These are phyloP conservation scores for Colletotrichum navitas DNA, from an alignment of 2,329 filamentous ascomycete genomes.

Conservation along the genomic window DNA sequence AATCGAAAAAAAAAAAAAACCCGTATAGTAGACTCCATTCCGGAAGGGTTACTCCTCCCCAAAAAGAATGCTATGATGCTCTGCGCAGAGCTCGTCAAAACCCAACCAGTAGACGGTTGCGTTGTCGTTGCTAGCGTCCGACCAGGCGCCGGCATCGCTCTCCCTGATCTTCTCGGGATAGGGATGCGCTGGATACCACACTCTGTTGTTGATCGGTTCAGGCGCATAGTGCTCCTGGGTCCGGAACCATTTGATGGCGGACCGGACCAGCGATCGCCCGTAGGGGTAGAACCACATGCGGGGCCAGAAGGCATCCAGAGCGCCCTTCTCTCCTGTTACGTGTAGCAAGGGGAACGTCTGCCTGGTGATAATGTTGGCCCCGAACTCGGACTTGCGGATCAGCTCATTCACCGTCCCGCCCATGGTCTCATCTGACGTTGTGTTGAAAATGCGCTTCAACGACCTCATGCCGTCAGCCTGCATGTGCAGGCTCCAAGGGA, in stretches of 20 bases:
- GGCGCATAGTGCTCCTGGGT: constrained; percentile 45
- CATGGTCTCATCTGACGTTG: constrained; percentile 47
- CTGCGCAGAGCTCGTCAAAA: constrained; percentile 40
- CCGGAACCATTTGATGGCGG: constrained; percentile 46
- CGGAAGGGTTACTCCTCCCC: constrained; percentile 29
- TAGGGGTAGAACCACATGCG: constrained; percentile 56
- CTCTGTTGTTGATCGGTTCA: constrained; percentile 49
- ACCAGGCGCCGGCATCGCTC: constrained; percentile 41
- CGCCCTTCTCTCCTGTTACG: constrained; percentile 54
- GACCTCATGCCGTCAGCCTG: constrained; percentile 49
- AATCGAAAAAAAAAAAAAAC: constrained; percentile 3
- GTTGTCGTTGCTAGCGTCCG: constrained; percentile 41
- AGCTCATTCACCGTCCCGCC: constrained; percentile 48
- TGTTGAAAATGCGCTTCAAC: constrained; percentile 50
- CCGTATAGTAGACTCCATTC: background rate
- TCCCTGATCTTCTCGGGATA: constrained; percentile 37
- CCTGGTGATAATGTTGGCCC: constrained; percentile 54
- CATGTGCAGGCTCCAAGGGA: constrained; percentile 50
- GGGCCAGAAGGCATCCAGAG: constrained; percentile 49
- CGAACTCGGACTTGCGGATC: constrained; percentile 51
- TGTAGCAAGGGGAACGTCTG: constrained; percentile 55
- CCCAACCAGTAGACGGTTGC: constrained; percentile 37
- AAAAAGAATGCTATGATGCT: constrained; percentile 38
- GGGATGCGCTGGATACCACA: constrained; percentile 46
- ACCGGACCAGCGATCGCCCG: constrained; percentile 48